Percentiles rank a stretch among this genome's conserved stretches.
Conservation (phyloP, 2,329 filamentous ascomycete species). For the Beauveria bassiana region DNA sequence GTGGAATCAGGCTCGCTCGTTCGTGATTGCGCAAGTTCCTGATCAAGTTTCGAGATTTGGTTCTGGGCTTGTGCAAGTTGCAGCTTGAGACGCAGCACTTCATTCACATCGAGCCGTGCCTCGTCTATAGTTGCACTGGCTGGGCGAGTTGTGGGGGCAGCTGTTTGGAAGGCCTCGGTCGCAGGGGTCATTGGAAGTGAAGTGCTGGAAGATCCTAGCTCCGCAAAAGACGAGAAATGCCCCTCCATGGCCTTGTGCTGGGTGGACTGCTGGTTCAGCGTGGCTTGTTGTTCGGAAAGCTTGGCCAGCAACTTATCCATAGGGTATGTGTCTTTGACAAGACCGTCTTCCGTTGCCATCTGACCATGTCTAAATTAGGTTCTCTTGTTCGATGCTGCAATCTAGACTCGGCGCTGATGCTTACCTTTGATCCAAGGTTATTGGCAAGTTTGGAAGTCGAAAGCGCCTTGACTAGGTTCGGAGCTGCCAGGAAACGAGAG, state of each 20-base stretch:
- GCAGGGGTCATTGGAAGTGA: conserved; percentile 58
- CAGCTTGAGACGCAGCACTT: conserved; percentile 60
- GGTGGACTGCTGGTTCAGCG: conserved; percentile 50
- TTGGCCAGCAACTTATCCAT: conserved; percentile 70
- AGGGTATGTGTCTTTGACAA: conserved; percentile 33
- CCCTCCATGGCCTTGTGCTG: conserved; percentile 34
- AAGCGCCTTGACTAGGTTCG: conserved; percentile 40
- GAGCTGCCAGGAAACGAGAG: conserved; percentile 18
- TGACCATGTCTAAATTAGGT: neutral
- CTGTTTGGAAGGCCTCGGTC: conserved; percentile 43
- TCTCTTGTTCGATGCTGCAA: neutral
- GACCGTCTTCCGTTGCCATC: conserved; percentile 16
- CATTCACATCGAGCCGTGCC: conserved; percentile 37
- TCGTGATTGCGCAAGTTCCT: conserved; percentile 60
- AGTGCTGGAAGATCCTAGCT: conserved; percentile 45
- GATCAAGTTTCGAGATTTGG: conserved; percentile 63
- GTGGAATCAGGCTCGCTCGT: conserved; percentile 47
- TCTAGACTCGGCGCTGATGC: neutral
- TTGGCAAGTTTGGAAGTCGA: conserved; percentile 48
- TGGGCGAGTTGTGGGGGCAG: conserved; percentile 42
- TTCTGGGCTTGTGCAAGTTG: conserved; percentile 64
- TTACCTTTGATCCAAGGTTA: conserved; percentile 46
- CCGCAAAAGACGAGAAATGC: conserved; percentile 29
- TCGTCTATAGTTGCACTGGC: conserved; percentile 44
- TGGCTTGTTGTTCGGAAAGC: conserved; percentile 61